These are phyloP conservation scores for Epichloe coenophiala DNA, from an alignment of 2,329 filamentous ascomycete genomes.

Conservation along the genomic window DNA sequence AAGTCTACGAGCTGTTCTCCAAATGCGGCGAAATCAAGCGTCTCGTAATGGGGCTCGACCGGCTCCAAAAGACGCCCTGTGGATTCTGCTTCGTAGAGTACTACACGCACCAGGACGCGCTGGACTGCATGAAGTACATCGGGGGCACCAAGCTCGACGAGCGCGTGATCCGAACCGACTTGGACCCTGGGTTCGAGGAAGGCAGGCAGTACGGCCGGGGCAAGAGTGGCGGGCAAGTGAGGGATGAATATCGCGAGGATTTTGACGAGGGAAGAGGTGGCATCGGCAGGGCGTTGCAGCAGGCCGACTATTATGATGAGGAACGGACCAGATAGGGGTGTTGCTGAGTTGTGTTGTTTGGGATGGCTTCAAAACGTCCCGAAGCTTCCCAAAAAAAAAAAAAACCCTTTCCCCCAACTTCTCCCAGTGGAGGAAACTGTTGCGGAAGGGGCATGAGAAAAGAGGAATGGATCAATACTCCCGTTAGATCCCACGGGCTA, in stretches of 20 bases:
- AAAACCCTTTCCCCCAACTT: too few species aligned
- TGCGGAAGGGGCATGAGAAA: neutral
- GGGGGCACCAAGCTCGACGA: slow-evolving; percentile 99
- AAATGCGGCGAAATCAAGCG: slow-evolving; percentile 98
- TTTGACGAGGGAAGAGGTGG: slow-evolving; percentile 91
- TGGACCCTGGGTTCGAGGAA: slow-evolving; percentile 92
- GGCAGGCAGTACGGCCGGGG: slow-evolving; percentile 91
- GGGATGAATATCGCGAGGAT: slow-evolving; percentile 95
- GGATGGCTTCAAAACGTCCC: too few species aligned
- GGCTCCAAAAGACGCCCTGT: slow-evolving; percentile 94
- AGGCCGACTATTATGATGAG: slow-evolving; percentile 19
- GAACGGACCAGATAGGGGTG: slow-evolving; percentile 11
- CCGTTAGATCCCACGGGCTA: neutral
- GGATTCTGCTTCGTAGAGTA: slow-evolving; percentile 99
- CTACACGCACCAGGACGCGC: slow-evolving; percentile 90
- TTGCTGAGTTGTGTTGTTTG: neutral
- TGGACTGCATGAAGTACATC: slow-evolving; percentile 98
- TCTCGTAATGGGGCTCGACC: slow-evolving; percentile 92
- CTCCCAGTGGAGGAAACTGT: neutral
- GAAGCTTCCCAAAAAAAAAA: too few species aligned
- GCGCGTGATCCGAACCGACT: slow-evolving; percentile 85
- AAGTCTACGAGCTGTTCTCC: slow-evolving; percentile 92
- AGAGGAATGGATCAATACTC: neutral
- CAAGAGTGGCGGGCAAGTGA: slow-evolving; percentile 90
- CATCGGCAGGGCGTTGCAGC: slow-evolving; percentile 62